Evolutionary conservation across 169 alveolate species (phyloP), one percentile per base, ranked within the genome.

Genomic region (Ichthyophthirius multifiliis): DNA sequence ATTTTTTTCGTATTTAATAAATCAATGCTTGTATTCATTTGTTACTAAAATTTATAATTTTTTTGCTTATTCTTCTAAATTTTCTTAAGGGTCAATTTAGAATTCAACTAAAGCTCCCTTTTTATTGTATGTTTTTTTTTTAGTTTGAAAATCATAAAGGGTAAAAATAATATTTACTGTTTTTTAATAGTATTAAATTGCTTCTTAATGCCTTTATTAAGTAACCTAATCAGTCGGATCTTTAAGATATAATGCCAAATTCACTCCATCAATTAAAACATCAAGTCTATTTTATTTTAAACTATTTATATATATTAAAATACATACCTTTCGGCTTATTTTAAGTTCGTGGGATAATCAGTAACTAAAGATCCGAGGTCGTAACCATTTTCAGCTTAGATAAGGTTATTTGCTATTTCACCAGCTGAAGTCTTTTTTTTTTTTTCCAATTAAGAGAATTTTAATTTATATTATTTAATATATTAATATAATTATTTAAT

Each of bases 81-180:
- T 39, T 27, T 39, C 71, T 27, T 39, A 39, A 55, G 71, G 71
- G 18, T 55, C 71, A 55, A 55, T 39, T 55, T 55, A 34, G 71
- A 55, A 55, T 55, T 55, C 71, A 55, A 55, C 71, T 10, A 55
- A 55, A 27, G 71, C 71, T 27, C 71, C 71, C 71, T 55, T 20
- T 46, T 23, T 27, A 18, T 10, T 27, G 31, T 27, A 10, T 27
- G 0, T 27, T 20, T 16, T 0, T 12, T 2, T 55, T 55, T 27
- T 4, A 48, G n/a, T n/a, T n/a, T 13, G 43, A 55, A 7, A 55
- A 16, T 18, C 2, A 27, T 27, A 27, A 27, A 2, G 9, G 1
- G 13, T 4, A 23, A 23, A 55, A 18, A 27, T 55, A 10, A 55
- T 10, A 20, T 55, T 46, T 46, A 55, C 71, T 27, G 71, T 55